Conservation (phyloP, 306 rosid genomes). For the Bauhinia variegata region DNA sequence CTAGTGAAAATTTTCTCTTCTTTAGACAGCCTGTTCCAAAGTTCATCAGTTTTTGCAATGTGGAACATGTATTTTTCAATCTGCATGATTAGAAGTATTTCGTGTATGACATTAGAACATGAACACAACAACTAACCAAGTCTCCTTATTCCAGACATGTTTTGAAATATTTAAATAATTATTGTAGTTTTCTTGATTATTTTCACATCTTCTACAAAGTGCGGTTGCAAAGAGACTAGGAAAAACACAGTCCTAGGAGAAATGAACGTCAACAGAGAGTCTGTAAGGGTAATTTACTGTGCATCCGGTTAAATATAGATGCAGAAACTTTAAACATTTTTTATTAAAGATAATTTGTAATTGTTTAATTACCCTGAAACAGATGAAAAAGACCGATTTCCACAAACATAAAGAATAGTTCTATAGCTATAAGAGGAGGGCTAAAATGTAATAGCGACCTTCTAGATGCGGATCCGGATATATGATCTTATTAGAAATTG, state of each 20-base stretch:
- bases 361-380: neutral
- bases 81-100: constrained; percentile 40
- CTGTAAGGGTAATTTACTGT: neutral
- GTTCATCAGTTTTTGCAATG: constrained; percentile 64
- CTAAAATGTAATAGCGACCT: constrained; percentile 51
- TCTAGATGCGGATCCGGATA: constrained; percentile 81
- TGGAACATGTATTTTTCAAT: constrained; percentile 79
- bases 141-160: neutral
- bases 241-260: constrained; percentile 2
- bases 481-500: constrained; percentile 84
- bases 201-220: neutral
- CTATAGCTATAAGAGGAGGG: neutral
- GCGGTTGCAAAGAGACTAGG: neutral
- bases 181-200: neutral
- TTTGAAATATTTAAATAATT: constrained; percentile 12
- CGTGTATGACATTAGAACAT: neutral
- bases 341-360: neutral
- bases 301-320: neutral
- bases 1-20: constrained; percentile 66
- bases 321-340: neutral
- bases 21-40: constrained; percentile 65
- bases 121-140: constrained; percentile 10
- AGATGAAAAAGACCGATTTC: constrained; percentile 10
- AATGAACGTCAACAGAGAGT: constrained; percentile 6
- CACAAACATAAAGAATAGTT: neutral